These are phyloP conservation scores for Selaginella tamariscina DNA, from an alignment of 75 land plant species.

Conservation along the genomic window DNA sequence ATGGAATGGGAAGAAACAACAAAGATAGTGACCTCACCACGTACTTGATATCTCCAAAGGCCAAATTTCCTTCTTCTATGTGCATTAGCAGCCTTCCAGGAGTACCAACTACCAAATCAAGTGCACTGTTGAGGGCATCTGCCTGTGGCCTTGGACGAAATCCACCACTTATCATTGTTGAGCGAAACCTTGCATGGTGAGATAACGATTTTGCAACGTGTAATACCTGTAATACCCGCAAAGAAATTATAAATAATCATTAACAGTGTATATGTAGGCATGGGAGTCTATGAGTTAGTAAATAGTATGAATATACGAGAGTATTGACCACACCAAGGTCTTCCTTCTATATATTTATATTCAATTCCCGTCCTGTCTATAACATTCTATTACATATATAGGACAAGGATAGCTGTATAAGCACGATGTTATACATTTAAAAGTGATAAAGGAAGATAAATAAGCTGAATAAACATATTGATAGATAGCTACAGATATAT, in stretches of 20 bases:
- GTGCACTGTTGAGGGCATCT: conserved; percentile 58
- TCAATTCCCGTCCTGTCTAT: no score
- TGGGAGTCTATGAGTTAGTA: no score
- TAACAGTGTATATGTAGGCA: not conserved
- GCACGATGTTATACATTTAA: no score
- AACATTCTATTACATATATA: no score
- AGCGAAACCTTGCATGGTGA: conserved; percentile 88
- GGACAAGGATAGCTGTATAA: no score
- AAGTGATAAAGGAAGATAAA: not conserved
- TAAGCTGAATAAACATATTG: no score
- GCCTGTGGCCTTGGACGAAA: conserved; percentile 78
- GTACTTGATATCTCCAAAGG: conserved; percentile 97
- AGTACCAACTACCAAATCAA: conserved; percentile 96
- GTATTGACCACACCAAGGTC: no score
- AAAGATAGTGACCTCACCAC: conserved; percentile 45
- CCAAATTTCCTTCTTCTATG: conserved; percentile 82
- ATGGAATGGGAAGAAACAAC: not conserved
- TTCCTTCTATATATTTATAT: no score
- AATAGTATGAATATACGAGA: no score
- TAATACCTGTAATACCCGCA: conserved; percentile 42
- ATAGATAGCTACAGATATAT: no score
- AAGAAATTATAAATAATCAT: not conserved
- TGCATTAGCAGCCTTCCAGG: conserved; percentile 97
- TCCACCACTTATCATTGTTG: conserved; percentile 93
- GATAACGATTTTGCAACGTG: conserved; percentile 86